These are phyloP conservation scores for Polymyxa betae DNA, from an alignment of 208 protist genomes.

Conservation along the genomic window DNA sequence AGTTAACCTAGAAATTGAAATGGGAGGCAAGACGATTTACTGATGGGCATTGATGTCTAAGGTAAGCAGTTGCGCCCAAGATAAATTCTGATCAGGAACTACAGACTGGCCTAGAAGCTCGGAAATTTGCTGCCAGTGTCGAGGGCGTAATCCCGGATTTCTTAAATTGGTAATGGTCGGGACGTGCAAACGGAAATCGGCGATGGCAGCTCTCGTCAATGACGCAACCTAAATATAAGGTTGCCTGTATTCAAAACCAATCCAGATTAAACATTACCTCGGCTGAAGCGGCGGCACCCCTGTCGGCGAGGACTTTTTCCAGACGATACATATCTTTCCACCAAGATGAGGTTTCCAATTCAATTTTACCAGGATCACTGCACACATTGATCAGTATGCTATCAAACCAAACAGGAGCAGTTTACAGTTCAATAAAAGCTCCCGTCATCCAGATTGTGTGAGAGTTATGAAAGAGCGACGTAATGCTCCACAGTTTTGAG, in stretches of 20 bases:
- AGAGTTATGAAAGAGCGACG: slow-evolving; percentile 47
- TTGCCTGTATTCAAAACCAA: slow-evolving; percentile 72
- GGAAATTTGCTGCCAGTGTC: slow-evolving; percentile 81
- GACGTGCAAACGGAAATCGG: slow-evolving; percentile 90
- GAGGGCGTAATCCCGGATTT: slow-evolving; percentile 75
- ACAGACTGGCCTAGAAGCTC: slow-evolving; percentile 77
- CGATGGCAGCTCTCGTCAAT: slow-evolving; percentile 81
- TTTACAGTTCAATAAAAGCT: slow-evolving; percentile 38
- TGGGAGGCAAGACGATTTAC: neutral
- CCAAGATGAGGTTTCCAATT: neutral
- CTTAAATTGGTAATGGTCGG: slow-evolving; percentile 89
- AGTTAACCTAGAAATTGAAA: neutral
- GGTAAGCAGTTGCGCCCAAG: slow-evolving; percentile 83
- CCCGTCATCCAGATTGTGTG: slow-evolving; percentile 48
- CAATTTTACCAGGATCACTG: slow-evolving; percentile 1
- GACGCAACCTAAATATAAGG: slow-evolving; percentile 79
- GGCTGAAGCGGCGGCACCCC: neutral
- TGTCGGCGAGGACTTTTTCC: neutral
- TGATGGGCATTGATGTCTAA: slow-evolving; percentile 81
- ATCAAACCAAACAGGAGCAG: neutral
- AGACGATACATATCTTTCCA: slow-evolving; percentile 31
- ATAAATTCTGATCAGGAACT: slow-evolving; percentile 67
- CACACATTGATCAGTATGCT: neutral
- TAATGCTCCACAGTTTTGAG: slow-evolving; percentile 23
- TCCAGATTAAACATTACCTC: neutral